Evolutionary conservation across 1,139 yeast genomes (phyloP), one percentile per base, ranked within the genome.

Genomic region (Meyerozyma athensensis): DNA sequence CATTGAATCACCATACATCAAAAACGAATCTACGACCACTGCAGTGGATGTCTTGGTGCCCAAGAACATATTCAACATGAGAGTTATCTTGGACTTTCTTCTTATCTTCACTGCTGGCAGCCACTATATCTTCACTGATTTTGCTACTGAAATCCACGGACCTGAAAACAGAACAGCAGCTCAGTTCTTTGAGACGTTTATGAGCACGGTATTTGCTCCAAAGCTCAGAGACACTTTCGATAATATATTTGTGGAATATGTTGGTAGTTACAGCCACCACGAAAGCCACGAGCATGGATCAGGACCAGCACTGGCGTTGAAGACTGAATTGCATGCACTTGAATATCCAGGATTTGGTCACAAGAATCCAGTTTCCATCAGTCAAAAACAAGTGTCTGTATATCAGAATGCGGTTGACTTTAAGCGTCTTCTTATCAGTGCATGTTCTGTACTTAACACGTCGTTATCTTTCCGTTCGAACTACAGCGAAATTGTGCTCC

Each of bases 31-130:
- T 4, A 70, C 69, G 44, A 68, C 63, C 46, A 69, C 77, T 10
- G 71, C 72, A 45, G 81, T 84, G 39, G 81, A 82, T 42, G 74
- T 83, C 1, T 65, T 90, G 32, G 86, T 86, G 1, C 81, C 85
- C 0, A 79, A 87, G 4, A 80, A 80, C 50, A 74, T 87, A n/a
- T 80, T 84, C 59, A 86, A 89, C 51, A 86, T 89, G 81, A 74
- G 94, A 46, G 74, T 86, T 3, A 74, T 87, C 19, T 57, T 81
- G 41, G 86, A 79, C 40, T 74, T 77, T 36, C 74, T 81, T 22
- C 69, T 81, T 36, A 60, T 74, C 10, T 81, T 81, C 48, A 60
- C 74, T 18, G 77, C 79, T 19, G 72, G 79, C 2, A 65, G 81
- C 1, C 65, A 63, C 30, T 54, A 49, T 26, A 39, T 65, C 4